Percentiles rank a stretch among this genome's conserved stretches.
phyloP scores from a whole-genome alignment of 2,329 filamentous ascomycete genomes.

The Phialophora verrucosa region DNA sequence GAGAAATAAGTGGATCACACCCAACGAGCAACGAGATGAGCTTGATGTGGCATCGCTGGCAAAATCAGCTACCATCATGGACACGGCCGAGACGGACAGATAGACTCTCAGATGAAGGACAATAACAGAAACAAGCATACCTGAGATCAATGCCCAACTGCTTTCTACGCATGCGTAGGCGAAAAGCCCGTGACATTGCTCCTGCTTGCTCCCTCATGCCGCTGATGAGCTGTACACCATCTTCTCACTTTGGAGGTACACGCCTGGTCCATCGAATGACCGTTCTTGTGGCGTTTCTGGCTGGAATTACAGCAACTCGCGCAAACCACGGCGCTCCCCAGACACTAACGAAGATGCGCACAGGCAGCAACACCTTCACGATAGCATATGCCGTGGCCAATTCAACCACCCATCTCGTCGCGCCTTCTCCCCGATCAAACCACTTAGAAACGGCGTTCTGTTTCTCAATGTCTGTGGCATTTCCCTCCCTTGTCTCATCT shows the following conservation, averaged over 20 bases:
- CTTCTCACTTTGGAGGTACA: neutral
- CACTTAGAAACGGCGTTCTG: constrained; percentile 18
- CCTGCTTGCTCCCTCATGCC: neutral
- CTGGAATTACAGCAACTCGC: constrained; percentile 62
- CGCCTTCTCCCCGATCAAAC: constrained; percentile 47
- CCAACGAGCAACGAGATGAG: neutral
- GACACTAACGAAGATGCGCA: constrained; percentile 76
- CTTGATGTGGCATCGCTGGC: neutral
- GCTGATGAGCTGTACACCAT: neutral
- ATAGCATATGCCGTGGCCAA: constrained; percentile 90
- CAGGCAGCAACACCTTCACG: constrained; percentile 81
- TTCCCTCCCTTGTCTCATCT: constrained; percentile 42
- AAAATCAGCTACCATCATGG: constrained; percentile 8
- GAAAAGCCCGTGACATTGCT: constrained; percentile 34
- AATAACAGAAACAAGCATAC: constrained; percentile 13
- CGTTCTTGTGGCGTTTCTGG: constrained; percentile 49
- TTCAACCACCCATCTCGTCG: constrained; percentile 64
- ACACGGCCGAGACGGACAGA: constrained; percentile 9
- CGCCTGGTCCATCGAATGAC: constrained; percentile 44
- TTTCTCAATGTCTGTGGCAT: constrained; percentile 19
- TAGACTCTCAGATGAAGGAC: constrained; percentile 17
- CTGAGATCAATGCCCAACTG: neutral
- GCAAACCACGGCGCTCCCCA: constrained; percentile 96
- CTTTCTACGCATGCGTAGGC: neutral
- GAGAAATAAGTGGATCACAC: constrained; percentile 64